Evolutionary conservation across 805 yeast species (phyloP).

Genomic region (Pichia gijzeniarum): DNA sequence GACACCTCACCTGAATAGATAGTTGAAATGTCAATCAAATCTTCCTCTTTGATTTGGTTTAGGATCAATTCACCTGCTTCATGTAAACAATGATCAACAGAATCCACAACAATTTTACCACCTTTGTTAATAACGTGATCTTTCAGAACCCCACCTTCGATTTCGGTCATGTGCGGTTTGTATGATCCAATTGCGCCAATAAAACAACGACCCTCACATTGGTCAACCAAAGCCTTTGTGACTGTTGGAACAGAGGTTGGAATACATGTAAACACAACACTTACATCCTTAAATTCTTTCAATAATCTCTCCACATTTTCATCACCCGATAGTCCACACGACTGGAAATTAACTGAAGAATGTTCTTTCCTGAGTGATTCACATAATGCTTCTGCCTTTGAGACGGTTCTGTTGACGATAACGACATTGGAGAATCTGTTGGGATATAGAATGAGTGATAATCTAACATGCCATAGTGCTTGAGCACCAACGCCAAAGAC

Average conservation of each 20-base stretch:
- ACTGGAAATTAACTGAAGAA: slow-evolving; percentile 17
- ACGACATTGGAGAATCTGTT: slow-evolving; percentile 34
- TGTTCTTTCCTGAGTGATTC: slow-evolving; percentile 30
- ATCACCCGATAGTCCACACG: slow-evolving; percentile 12
- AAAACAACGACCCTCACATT: slow-evolving; percentile 28
- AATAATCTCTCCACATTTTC: slow-evolving; percentile 16
- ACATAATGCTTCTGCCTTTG: slow-evolving; percentile 32
- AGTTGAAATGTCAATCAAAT: slow-evolving; percentile 44
- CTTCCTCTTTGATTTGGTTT: slow-evolving; percentile 31
- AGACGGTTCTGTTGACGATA: slow-evolving; percentile 38
- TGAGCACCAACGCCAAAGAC: slow-evolving; percentile 61
- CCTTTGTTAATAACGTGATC: slow-evolving; percentile 28
- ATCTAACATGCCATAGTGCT: slow-evolving; percentile 55
- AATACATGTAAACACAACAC: slow-evolving; percentile 52
- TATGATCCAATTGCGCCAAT: slow-evolving; percentile 61
- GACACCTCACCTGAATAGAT: slow-evolving; percentile 20
- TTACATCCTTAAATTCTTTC: slow-evolving; percentile 32
- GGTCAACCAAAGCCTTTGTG: slow-evolving; percentile 25
- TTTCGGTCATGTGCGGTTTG: slow-evolving; percentile 61
- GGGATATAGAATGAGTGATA: slow-evolving; percentile 37
- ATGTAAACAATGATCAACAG: slow-evolving; percentile 44
- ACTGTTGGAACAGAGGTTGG: slow-evolving; percentile 50
- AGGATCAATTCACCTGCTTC: slow-evolving; percentile 65
- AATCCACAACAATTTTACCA: slow-evolving; percentile 51
- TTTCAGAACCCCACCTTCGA: slow-evolving; percentile 40